Conservation (phyloP, 2,329 filamentous ascomycete genomes). For the Verticillium longisporum region DNA sequence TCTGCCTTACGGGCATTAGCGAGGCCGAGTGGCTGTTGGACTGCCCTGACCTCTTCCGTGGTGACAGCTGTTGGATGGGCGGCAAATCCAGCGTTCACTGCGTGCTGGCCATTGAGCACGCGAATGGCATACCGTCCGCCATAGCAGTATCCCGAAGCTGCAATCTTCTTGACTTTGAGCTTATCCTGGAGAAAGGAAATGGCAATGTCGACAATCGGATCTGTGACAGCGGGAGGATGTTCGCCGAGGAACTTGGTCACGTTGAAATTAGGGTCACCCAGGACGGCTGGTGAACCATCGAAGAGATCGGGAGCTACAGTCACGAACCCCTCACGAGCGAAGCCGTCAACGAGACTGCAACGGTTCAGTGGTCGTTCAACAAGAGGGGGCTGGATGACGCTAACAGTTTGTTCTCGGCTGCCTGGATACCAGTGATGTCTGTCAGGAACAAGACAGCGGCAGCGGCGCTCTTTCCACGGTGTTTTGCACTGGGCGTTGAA, state of each 20-base stretch:
- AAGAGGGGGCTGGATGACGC: too few relatives aligned
- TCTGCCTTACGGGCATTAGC: conserved; percentile 56
- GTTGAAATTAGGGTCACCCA: conserved; percentile 27
- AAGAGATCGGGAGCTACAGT: conserved; percentile 62
- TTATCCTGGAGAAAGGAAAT: conserved; percentile 37
- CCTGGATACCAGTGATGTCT: too few relatives aligned
- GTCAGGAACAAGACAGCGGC: too few relatives aligned
- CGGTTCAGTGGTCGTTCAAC: too few relatives aligned
- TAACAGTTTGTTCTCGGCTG: too few relatives aligned
- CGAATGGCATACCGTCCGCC: conserved; percentile 53
- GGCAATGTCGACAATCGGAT: conserved; percentile 37
- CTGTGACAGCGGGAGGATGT: conserved; percentile 32
- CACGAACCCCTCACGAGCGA: conserved; percentile 60
- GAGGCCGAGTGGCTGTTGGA: conserved; percentile 52
- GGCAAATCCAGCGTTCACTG: conserved; percentile 51
- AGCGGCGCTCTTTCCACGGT: too few relatives aligned
- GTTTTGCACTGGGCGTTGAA: too few relatives aligned
- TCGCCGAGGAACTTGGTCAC: conserved; percentile 29
- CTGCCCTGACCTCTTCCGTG: conserved; percentile 50
- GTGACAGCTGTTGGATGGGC: conserved; percentile 58
- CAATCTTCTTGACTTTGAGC: conserved; percentile 46
- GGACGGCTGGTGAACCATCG: conserved; percentile 45
- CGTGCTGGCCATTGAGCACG: conserved; percentile 41
- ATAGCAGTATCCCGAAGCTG: conserved; percentile 58
- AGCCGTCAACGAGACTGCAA: conserved; percentile 51